These are phyloP conservation scores for Xylariaceae sp. DNA, from an alignment of 2,329 filamentous ascomycete species.

Conservation along the genomic window DNA sequence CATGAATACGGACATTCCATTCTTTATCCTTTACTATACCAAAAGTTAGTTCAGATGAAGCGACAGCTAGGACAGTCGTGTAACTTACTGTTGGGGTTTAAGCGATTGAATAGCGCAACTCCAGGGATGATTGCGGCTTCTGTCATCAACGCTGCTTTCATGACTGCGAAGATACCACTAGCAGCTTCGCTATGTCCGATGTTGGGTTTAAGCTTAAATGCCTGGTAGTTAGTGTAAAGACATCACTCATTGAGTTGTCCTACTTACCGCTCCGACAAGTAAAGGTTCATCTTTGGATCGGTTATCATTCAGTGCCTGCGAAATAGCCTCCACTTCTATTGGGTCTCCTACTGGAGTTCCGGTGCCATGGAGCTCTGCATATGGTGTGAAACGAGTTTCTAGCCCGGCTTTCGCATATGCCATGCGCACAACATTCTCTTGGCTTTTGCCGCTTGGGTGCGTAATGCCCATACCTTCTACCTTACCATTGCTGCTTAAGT, in stretches of 20 bases:
- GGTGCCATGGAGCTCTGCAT: conserved; percentile 26
- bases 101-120: conserved; percentile 10
- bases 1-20: conserved; percentile 20
- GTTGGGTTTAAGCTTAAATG: conserved; percentile 21
- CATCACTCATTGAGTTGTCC: no score
- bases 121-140: conserved; percentile 18
- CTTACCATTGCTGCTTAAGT: conserved; percentile 21
- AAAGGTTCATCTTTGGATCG: conserved; percentile 15
- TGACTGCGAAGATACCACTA: conserved; percentile 21
- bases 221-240: no score
- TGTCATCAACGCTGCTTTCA: conserved; percentile 21
- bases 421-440: conserved; percentile 21
- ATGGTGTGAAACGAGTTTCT: conserved; percentile 20
- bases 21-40: conserved; percentile 17
- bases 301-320: conserved; percentile 18
- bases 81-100: conserved; percentile 23
- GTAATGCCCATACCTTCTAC: conserved; percentile 29
- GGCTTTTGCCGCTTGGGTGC: conserved; percentile 23
- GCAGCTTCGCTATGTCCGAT: conserved; percentile 27
- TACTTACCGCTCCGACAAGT: conserved; percentile 19
- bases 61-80: neutral
- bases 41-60: neutral
- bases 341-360: conserved; percentile 27
- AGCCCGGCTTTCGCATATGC: conserved; percentile 23
- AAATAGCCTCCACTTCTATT: conserved; percentile 23